Base-by-base conservation (phyloP, 306 rosid genomes). In the Casuarina glauca region DNA sequence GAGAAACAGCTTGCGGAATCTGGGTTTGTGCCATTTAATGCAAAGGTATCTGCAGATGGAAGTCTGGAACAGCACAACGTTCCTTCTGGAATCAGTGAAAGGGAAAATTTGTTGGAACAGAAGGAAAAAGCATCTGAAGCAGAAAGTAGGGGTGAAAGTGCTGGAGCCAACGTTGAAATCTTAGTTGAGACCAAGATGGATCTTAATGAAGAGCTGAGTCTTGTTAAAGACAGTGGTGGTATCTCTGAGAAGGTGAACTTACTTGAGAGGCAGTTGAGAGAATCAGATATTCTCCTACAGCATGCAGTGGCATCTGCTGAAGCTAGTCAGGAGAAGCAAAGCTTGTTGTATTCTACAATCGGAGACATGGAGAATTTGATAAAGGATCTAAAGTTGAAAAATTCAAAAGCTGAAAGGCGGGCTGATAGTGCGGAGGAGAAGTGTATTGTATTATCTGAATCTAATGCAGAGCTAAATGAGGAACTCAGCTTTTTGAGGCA, bases 291-390 rank as follows among this genome's bases (percentile, higher is more conserved):
- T 10, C 86, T 1, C 76, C 86, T 88, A 76, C 97, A 86, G 87
- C 83, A 87, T 80, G 99, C 96, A 12, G 77, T 80, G 72, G 97
- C 97, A 48, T 85, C 96, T 83, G 91, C 89, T 73, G 96, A 90
- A 86, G 99, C 99, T 79, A 83, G 89, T 84, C 87, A 87, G 77
- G 97, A 93, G 86, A 95, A 93, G 81, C 97, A 88, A 77, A 84
- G 49, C 75, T 81, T 95, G 93, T 69, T 95, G 84, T 67, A 80
- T 82, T 78, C 89, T 48, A 71, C 94, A 71, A 87, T 93, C 68
- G 58, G 44, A 45, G 99, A 95, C 77, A 95, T 95, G 99, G 88
- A 93, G 32, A 82, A 78, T 80, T 79, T 95, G 85, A 95, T 95
- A n/a, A 44, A 66, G 84, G 90, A 91, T 81, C 89, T 93, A 45